These are phyloP conservation scores for Penicillium sp. DNA, from an alignment of 2,329 filamentous ascomycete species.

Conservation along the genomic window DNA sequence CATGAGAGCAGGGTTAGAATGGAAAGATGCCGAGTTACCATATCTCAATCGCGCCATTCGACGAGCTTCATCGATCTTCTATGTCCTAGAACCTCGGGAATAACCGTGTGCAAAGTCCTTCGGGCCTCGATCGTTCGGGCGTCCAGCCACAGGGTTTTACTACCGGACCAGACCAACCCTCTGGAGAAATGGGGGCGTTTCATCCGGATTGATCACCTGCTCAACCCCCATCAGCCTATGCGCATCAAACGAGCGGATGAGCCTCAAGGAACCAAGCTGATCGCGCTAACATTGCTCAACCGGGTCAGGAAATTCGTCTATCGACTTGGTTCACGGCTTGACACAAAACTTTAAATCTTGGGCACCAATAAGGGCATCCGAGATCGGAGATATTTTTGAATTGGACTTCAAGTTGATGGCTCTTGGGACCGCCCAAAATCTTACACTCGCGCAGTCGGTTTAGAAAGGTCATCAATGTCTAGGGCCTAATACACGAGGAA, in stretches of 20 bases:
- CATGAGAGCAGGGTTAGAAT: constrained; percentile 2
- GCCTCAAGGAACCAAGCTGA: background rate
- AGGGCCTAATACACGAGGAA: background rate
- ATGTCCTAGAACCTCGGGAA: constrained; percentile 7
- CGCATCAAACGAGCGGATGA: background rate
- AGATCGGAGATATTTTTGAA: constrained; percentile 11
- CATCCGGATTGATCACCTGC: constrained; percentile 12
- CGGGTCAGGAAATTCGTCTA: background rate
- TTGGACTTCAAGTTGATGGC: background rate
- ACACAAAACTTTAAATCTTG: constrained; percentile 5
- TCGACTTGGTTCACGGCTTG: background rate
- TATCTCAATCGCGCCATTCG: constrained; percentile 7
- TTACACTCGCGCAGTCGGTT: constrained; percentile 1
- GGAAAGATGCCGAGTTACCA: constrained; percentile 9
- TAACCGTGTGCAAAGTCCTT: constrained; percentile 10
- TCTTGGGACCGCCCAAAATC: constrained; percentile 4
- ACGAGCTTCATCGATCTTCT: background rate
- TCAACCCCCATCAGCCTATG: constrained; percentile 3
- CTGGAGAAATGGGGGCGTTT: background rate
- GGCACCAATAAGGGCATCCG: constrained; percentile 10
- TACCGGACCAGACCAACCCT: constrained; percentile 4
- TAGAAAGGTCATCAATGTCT: background rate
- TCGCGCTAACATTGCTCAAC: constrained; percentile 2
- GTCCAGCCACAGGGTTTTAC: constrained; percentile 10
- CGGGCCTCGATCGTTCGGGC: constrained; percentile 16